Conservation (phyloP, 805 yeast genomes). For the Middelhovenomyces tepae region DNA sequence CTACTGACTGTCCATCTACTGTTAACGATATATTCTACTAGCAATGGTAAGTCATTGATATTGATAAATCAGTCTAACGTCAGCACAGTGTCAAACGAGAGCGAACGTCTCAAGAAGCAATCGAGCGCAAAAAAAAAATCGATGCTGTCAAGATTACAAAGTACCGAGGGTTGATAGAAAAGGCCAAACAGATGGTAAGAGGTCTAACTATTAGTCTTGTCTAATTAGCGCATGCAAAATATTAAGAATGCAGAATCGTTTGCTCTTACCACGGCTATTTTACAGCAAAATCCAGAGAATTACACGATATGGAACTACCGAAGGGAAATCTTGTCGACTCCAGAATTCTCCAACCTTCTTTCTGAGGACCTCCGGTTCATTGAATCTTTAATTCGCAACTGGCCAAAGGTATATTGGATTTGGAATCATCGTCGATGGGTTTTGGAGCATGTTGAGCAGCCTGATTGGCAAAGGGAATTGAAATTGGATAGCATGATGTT, state of each 20-base stretch:
- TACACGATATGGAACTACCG: constrained; percentile 88
- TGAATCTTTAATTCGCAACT: constrained; percentile 46
- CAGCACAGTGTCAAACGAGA: constrained; percentile 69
- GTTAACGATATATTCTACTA: too few species aligned
- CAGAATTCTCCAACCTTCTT: constrained; percentile 29
- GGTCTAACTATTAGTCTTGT: background rate
- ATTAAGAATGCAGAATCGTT: constrained; percentile 35
- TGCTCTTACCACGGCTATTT: constrained; percentile 45
- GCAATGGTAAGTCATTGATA: too few species aligned
- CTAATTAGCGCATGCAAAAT: constrained; percentile 19
- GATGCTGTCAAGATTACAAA: constrained; percentile 55
- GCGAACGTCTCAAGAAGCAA: constrained; percentile 47
- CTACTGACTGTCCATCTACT: too few species aligned
- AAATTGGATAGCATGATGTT: constrained; percentile 59
- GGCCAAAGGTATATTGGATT: constrained; percentile 92
- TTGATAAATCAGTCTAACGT: too few species aligned
- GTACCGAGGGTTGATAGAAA: constrained; percentile 41
- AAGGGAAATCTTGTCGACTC: constrained; percentile 49
- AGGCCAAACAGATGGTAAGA: constrained; percentile 31
- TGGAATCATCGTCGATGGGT: constrained; percentile 94
- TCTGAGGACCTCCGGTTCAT: constrained; percentile 55
- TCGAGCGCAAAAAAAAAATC: constrained; percentile 38
- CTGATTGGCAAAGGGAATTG: constrained; percentile 67
- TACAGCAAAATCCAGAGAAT: constrained; percentile 71
- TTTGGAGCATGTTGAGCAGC: constrained; percentile 40